A percentile compares a stretch with the other conserved stretches of the same genome.
These are phyloP conservation scores for Aspergillus nidulans DNA, from an alignment of 495 filamentous ascomycete species.

Conservation along the genomic window DNA sequence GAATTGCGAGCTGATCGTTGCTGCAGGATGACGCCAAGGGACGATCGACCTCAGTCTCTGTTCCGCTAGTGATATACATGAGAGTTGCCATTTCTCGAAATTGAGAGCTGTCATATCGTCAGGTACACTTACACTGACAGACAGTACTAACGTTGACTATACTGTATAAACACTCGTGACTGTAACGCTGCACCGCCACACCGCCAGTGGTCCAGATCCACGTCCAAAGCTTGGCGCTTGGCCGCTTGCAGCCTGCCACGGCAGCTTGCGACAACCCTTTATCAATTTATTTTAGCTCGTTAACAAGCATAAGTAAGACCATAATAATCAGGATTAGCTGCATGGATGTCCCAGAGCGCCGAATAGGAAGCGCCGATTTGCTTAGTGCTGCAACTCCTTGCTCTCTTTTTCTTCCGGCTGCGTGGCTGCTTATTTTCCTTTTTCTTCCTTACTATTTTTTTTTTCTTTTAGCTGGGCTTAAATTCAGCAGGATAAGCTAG, in stretches of 20 bases:
- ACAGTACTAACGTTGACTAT: too few species aligned
- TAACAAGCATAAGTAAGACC: background rate
- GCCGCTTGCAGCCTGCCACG: background rate
- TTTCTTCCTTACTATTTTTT: background rate
- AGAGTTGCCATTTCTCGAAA: too few species aligned
- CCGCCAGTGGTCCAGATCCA: background rate
- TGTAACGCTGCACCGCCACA: conserved; percentile 13
- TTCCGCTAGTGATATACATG: background rate
- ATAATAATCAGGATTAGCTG: background rate
- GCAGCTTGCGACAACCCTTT: background rate
- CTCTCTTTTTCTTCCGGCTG: background rate
- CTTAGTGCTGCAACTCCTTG: background rate
- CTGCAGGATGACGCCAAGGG: conserved; percentile 1
- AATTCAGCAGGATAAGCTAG: background rate
- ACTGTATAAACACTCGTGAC: too few species aligned
- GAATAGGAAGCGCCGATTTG: background rate
- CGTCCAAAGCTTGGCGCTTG: background rate
- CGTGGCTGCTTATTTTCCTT: background rate
- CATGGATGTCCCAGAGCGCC: background rate
- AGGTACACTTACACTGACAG: too few species aligned
- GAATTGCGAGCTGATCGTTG: background rate
- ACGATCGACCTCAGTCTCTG: background rate
- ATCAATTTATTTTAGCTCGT: background rate
- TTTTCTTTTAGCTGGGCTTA: background rate
- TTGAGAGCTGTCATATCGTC: too few species aligned